Percentiles rank a stretch among this genome's conserved stretches.
These are phyloP conservation scores for Blastobotrys terrestris DNA, from an alignment of 805 yeast species.

Conservation along the genomic window DNA sequence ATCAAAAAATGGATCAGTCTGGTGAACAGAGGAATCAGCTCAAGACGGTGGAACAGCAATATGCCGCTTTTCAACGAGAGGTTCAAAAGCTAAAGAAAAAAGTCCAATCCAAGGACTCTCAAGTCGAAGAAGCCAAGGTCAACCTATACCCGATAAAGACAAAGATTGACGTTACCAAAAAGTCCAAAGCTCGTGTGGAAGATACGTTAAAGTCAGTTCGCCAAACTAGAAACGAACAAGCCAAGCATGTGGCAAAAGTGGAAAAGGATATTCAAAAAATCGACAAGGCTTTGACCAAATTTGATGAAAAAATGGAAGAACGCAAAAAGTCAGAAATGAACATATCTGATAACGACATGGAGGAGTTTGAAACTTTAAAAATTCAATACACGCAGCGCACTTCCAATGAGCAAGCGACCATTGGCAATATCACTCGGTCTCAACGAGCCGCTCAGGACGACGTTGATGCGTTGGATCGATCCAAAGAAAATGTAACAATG, in stretches of 20 bases:
- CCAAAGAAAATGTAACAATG: conserved; percentile 13
- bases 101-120: neutral
- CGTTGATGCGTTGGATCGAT: conserved; percentile 14
- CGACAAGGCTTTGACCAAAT: conserved; percentile 35
- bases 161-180: neutral
- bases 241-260: conserved; percentile 39
- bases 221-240: conserved; percentile 21
- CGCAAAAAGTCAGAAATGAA: conserved; percentile 28
- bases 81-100: neutral
- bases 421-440: conserved; percentile 21
- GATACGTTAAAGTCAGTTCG: neutral
- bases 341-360: conserved; percentile 45
- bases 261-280: conserved; percentile 45
- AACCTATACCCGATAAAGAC: neutral
- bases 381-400: conserved; percentile 37
- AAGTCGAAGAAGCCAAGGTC: neutral
- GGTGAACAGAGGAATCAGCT: conserved; percentile 11
- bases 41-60: conserved; percentile 4
- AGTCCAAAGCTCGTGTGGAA: neutral
- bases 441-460: conserved; percentile 22
- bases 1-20: conserved; percentile 15
- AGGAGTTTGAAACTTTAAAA: conserved; percentile 54
- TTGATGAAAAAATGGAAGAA: conserved; percentile 33
- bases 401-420: conserved; percentile 19
- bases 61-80: conserved; percentile 1